Base-by-base conservation (phyloP, 192 early-diverging fungal species). In the Coemansia sp. region DNA sequence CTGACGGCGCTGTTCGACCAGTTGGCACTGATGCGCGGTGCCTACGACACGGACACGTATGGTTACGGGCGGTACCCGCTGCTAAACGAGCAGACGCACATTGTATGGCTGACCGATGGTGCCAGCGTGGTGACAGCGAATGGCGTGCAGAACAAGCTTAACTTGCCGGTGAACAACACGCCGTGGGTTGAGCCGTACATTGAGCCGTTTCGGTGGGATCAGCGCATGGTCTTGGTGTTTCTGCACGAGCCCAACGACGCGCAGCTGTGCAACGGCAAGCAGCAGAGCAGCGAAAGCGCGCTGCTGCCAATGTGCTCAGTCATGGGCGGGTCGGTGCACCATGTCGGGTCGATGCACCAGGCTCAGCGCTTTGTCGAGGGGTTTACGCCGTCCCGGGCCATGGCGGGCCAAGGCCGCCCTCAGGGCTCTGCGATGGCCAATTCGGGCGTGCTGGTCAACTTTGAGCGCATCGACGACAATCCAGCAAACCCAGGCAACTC, bases 201-300 rank as follows among this genome's bases (percentile, higher is more conserved):
- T 6, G 89, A 92, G 70, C 90, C 90, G 30, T 90, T 91, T 31
- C 70, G 90, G 20, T 92, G 90, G 90, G 88, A 92, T 49, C 89
- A 92, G 50, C 64, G 84, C 2, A 58, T 92, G 27, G 81, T 74
- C 34, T 82, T 88, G 2, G 70, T 92, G 26, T 64, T 87, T 35
- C 58, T 90, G 19, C 70, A 83, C 49, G 81, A 81, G 30, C 38
- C 46, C 14, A 49, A 46, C 15, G 64, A 67, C 34, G 15, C 10
- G 7, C 38, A 35, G 32, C 29, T 77, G 54, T 78, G 75, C 15
- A 51, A 61, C 8, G 65, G 54, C n/a, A 62, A 68, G 42, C 29
- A 43, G 36, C 46, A 62, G 26, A 74, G 65, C 43, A 79, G 75
- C 53, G 81, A 82, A 50, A 74, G 55, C 32, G 78, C 82, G 57